Evolutionary conservation across 352 stramenopile genomes (phyloP), one percentile per base, ranked within the genome.

Genomic region (Globisporangium irregulare): DNA sequence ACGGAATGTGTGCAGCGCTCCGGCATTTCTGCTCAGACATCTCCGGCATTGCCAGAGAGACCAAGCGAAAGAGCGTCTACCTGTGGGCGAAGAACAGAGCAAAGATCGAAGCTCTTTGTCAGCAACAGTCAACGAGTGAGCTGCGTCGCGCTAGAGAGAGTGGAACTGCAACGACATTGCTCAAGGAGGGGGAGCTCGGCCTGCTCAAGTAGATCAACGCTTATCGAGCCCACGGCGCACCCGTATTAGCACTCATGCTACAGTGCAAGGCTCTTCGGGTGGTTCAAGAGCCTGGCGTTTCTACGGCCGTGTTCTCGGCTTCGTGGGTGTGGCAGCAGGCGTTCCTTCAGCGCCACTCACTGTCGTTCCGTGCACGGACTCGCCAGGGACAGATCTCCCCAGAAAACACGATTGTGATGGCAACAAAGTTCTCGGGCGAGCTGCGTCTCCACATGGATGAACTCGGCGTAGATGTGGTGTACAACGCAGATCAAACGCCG

Each of bases 401-500:
- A 24, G 22, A 10, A 46, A 4, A 62, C 56, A 3, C 56, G 9
- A 20, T 18, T 22, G 56, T 2, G 4, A 22, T 22, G 29, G 32
- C 29, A 15, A n/a, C 54, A 34, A 41, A 25, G 6, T 50, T 62
- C 22, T 22, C 20, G 4, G 5, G 1, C 12, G 56, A 38, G 29
- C 32, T 62, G 5, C 29, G 14, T 4, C 29, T 50, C 15, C 29
- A 20, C 3, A 66, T 53, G 54, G 12, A 27, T 38, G 59, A 46
- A 56, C 70, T 53, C 34, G 65, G 15, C 4, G 34, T 66, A 1
- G 48, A 66, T 14, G 24, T 50, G 20, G 66, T 58, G 9, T 68
- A 70, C 25, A 76, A 73, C 24, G 63, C 54, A 5, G 71, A 76
- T 65, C 67, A 36, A 3, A 36, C 32, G 8, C 32, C 32, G 32